Conservation (phyloP, 2,329 filamentous ascomycete species). For the Pseudofabraea citricarpa region DNA sequence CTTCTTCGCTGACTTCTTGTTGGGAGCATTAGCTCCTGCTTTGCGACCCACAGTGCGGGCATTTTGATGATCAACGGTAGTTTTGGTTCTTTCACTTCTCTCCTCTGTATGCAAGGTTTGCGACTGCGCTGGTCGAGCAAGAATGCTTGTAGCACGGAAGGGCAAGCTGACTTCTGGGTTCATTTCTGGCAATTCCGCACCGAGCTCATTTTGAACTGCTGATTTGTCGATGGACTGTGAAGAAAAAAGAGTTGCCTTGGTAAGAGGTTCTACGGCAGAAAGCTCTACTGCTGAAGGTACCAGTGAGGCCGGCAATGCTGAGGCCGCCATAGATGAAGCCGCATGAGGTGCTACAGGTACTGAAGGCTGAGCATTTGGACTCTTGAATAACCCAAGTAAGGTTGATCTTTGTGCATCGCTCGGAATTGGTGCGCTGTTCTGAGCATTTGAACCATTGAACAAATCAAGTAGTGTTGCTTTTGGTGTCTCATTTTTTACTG, state of each 20-base stretch:
- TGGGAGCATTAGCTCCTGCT: no score
- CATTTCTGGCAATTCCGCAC: constrained; percentile 13
- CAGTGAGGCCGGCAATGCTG: constrained; percentile 14
- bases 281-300: constrained; percentile 26
- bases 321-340: neutral
- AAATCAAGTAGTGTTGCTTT: constrained; percentile 23
- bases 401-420: constrained; percentile 4
- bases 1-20: constrained; percentile 10
- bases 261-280: constrained; percentile 24
- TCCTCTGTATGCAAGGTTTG: constrained; percentile 4
- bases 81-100: constrained; percentile 6
- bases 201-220: constrained; percentile 9
- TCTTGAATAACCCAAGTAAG: constrained; percentile 6
- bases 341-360: neutral
- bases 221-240: constrained; percentile 16
- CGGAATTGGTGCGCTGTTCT: constrained; percentile 11
- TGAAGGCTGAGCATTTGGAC: neutral
- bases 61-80: no score
- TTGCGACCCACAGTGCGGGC: no score
- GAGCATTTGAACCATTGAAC: constrained; percentile 24
- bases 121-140: constrained; percentile 17
- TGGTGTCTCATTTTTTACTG: constrained; percentile 5
- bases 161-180: constrained; percentile 22
- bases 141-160: constrained; percentile 22
- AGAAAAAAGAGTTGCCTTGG: constrained; percentile 12